Evolutionary conservation across 2,329 filamentous ascomycete species (phyloP).

Genomic region (Cylindrodendrum hubeiense): DNA sequence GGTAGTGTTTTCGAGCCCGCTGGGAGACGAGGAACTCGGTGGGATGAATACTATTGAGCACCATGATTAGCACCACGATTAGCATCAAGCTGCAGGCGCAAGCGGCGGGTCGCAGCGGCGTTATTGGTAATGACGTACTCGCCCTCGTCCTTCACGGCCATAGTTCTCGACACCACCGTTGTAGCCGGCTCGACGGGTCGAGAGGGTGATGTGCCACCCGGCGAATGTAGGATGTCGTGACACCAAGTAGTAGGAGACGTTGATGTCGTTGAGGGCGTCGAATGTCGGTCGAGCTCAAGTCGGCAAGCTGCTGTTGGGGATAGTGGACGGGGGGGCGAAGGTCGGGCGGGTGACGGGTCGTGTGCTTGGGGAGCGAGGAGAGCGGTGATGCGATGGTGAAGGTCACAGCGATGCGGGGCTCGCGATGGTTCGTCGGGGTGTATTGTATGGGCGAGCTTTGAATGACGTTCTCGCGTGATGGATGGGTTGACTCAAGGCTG

Average conservation of each 20-base stretch:
- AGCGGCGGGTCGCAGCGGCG: not conserved
- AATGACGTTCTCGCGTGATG: slow-evolving; percentile 43
- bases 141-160: slow-evolving; percentile 68
- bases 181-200: slow-evolving; percentile 32
- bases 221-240: slow-evolving; percentile 18
- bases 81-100: not conserved
- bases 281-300: slow-evolving; percentile 13
- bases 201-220: slow-evolving; percentile 22
- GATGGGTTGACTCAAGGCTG: slow-evolving; percentile 4
- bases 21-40: slow-evolving; percentile 74
- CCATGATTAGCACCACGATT: slow-evolving; percentile 19
- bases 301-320: not conserved
- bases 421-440: not conserved
- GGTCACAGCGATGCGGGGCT: slow-evolving; percentile 1
- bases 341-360: not conserved
- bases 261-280: slow-evolving; percentile 15
- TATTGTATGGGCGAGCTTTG: not conserved
- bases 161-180: slow-evolving; percentile 44
- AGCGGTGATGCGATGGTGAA: slow-evolving; percentile 1
- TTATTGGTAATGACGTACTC: slow-evolving; percentile 54
- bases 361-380: not conserved
- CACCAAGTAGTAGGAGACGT: slow-evolving; percentile 18
- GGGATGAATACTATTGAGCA: slow-evolving; percentile 67
- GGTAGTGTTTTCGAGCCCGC: slow-evolving; percentile 74
- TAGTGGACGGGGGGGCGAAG: not conserved